These are phyloP conservation scores for Suillus clintonianus DNA, from an alignment of 768 basidiomycete genomes.

Conservation along the genomic window DNA sequence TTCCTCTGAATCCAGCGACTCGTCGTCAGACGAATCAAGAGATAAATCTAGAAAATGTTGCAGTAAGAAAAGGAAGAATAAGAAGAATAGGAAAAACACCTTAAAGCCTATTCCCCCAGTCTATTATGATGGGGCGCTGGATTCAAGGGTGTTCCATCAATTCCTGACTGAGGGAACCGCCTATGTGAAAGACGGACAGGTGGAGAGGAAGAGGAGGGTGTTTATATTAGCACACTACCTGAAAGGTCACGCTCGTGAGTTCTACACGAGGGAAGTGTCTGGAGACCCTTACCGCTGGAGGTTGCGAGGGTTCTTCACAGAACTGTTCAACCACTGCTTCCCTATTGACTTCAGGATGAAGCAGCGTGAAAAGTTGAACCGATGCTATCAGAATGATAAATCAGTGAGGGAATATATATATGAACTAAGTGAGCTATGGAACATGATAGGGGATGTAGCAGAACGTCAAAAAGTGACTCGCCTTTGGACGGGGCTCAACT, in stretches of 20 bases:
- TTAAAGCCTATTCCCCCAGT: constrained; percentile 27
- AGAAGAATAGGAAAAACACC: too few relatives aligned
- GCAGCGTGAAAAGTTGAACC: constrained; percentile 26
- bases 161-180: constrained; percentile 27
- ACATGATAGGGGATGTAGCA: constrained; percentile 32
- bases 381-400: constrained; percentile 24
- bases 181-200: constrained; percentile 23
- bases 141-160: constrained; percentile 21
- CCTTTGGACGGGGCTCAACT: constrained; percentile 36
- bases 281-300: constrained; percentile 26
- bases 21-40: too few relatives aligned
- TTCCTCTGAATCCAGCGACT: too few relatives aligned
- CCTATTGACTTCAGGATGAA: constrained; percentile 23
- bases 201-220: constrained; percentile 13
- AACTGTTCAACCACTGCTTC: constrained; percentile 40
- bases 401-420: constrained; percentile 34
- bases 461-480: constrained; percentile 30
- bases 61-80: too few relatives aligned
- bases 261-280: constrained; percentile 33
- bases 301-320: constrained; percentile 31
- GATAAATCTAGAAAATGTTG: too few relatives aligned
- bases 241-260: constrained; percentile 32
- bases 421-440: constrained; percentile 35
- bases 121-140: constrained; percentile 27
- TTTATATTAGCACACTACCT: constrained; percentile 31